phyloP scores from a whole-genome alignment of 306 rosid species.

The Corylus americana region DNA sequence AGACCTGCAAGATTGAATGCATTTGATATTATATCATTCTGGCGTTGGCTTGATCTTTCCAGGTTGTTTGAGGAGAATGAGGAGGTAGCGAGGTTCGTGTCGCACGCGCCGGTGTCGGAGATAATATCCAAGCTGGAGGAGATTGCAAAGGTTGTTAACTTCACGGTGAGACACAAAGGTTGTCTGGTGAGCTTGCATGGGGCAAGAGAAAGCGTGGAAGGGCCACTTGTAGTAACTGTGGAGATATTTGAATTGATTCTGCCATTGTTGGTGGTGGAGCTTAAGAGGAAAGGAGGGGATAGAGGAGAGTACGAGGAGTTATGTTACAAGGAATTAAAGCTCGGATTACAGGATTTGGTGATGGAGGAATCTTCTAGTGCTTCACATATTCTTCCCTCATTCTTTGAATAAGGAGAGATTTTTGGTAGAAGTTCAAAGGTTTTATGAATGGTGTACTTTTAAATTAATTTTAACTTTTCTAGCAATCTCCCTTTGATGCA shows the following conservation, averaged over 20 bases:
- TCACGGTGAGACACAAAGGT: conserved; percentile 84
- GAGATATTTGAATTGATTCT: conserved; percentile 89
- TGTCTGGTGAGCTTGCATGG: conserved; percentile 90
- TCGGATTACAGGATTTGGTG: conserved; percentile 63
- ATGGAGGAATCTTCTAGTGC: conserved; percentile 47
- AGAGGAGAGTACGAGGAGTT: conserved; percentile 63
- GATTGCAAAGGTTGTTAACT: conserved; percentile 71
- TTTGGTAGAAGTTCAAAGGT: not conserved
- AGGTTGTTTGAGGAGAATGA: conserved; percentile 88
- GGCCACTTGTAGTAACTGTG: conserved; percentile 85
- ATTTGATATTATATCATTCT: conserved; percentile 81
- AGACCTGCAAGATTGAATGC: conserved; percentile 90
- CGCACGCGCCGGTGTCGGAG: conserved; percentile 64
- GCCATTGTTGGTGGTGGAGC: conserved; percentile 77
- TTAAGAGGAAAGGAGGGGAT: conserved; percentile 89
- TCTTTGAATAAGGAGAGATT: conserved; percentile 24
- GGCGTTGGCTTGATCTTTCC: conserved; percentile 75
- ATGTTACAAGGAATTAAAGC: conserved; percentile 63
- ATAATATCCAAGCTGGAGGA: conserved; percentile 87
- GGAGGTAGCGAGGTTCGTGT: conserved; percentile 72
- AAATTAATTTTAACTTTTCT: too few relatives aligned
- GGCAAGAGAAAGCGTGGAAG: conserved; percentile 69
- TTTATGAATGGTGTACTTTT: not conserved
- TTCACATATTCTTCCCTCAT: conserved; percentile 30
- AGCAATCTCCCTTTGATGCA: too few relatives aligned